Conservation (phyloP, 2,329 filamentous ascomycete genomes). For the Exophiala oligosperma region DNA sequence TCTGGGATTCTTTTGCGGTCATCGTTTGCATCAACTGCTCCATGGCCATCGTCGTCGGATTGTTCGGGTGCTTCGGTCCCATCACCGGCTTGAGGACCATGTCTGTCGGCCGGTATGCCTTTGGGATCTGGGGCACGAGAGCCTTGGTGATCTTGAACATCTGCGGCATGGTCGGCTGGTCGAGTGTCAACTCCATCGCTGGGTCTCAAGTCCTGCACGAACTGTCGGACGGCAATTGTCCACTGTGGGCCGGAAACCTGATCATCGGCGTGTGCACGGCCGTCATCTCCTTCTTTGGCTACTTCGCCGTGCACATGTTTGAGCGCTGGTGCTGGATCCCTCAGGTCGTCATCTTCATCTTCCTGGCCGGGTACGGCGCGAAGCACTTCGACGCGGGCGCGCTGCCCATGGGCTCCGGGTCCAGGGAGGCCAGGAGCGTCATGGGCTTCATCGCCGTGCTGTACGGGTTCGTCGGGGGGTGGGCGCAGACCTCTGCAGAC, state of each 20-base stretch:
- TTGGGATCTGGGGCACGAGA: constrained; percentile 41
- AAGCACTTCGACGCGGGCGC: constrained; percentile 34
- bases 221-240: constrained; percentile 37
- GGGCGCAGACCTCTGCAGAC: constrained; percentile 40
- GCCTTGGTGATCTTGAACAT: constrained; percentile 40
- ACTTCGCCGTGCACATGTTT: constrained; percentile 41
- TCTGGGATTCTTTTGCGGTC: constrained; percentile 41
- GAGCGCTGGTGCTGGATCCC: constrained; percentile 40
- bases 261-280: constrained; percentile 40
- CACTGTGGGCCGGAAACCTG: constrained; percentile 40
- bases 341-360: constrained; percentile 39
- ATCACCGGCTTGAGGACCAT: constrained; percentile 40
- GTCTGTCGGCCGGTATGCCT: constrained; percentile 40
- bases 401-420: constrained; percentile 29
- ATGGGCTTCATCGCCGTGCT: constrained; percentile 39
- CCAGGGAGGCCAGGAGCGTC: constrained; percentile 36
- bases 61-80: constrained; percentile 28
- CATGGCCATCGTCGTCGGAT: constrained; percentile 34
- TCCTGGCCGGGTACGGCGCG: constrained; percentile 39
- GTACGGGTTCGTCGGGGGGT: constrained; percentile 40
- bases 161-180: constrained; percentile 41
- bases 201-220: constrained; percentile 38
- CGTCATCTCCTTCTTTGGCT: constrained; percentile 40
- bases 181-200: constrained; percentile 41
- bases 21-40: constrained; percentile 37